Evolutionary conservation across 2,329 filamentous ascomycete genomes (phyloP), one percentile per base, ranked within the genome.

Genomic region (Harringtonia lauricola): DNA sequence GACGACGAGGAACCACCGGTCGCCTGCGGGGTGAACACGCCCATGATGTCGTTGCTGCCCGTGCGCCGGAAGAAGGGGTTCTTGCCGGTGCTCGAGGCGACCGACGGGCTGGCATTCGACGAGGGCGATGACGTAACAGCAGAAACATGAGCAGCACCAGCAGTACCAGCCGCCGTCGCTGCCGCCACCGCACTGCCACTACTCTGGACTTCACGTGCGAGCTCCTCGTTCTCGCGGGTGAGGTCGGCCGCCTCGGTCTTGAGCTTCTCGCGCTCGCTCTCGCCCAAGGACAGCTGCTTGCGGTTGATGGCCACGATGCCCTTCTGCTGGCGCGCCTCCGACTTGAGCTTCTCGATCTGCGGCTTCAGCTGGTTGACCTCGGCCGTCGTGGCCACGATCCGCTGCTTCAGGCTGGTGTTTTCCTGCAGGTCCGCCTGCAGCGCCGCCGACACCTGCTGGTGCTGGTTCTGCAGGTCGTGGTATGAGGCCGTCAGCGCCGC

Each of bases 281-380:
- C 92, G 45, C 83, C 86, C 1, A 89, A 95, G 30, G 83, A 78
- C 47, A 96, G 70, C 64, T 98, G 92, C 67, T 98, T 98, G 72
- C 94, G 96, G 67, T 95, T 95, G 66, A 98, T 98, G 36, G 92
- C 89, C 26, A 94, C 90, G 51, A 96, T 72, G 17, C 92, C 92
- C 66, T 94, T 96, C 58, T 96, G 89, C 61, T 96, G 92, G 35
- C 92, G 81, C 22, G 88, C 88, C 54, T 95, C 88, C 13, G 83
- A 86, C 60, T 85, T 88, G 54, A 94, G 73, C 68, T 95, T 96
- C 60, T 98, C 92, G 42, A 98, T 79, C 52, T 90, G 82, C 28
- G 89, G 88, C 61, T 88, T 94, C 34, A 96, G 67, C 61, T 88
- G 82, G 17, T 78, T 73, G 53, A 95, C 81, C 61, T 94, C 87